Evolutionary conservation across 768 basidiomycete species (phyloP).

Genomic region (Imleria badia): DNA sequence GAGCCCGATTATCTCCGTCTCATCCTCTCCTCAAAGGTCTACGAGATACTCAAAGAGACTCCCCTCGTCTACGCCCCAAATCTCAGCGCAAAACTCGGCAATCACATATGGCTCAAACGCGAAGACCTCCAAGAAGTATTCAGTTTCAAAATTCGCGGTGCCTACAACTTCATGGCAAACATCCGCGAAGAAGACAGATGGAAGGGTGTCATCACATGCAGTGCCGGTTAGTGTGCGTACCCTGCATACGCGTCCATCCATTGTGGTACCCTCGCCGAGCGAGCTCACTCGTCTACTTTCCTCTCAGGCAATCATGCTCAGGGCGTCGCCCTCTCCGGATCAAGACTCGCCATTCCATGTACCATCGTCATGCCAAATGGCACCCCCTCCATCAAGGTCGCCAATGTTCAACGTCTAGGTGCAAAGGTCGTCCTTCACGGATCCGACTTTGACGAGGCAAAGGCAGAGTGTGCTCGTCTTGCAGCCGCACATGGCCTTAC

Average conservation of each 20-base stretch:
- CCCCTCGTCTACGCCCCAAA: slow-evolving; percentile 86
- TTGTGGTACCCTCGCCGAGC: not conserved
- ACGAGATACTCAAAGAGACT: slow-evolving; percentile 86
- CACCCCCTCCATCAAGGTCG: slow-evolving; percentile 95
- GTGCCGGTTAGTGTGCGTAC: slow-evolving; percentile 86
- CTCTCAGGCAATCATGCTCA: slow-evolving; percentile 93
- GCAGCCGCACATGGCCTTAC: slow-evolving; percentile 72
- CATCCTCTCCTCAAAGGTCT: slow-evolving; percentile 87
- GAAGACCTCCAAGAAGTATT: slow-evolving; percentile 98
- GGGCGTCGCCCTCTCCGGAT: slow-evolving; percentile 94
- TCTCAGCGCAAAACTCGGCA: slow-evolving; percentile 84
- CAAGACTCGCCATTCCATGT: slow-evolving; percentile 83
- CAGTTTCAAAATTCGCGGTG: slow-evolving; percentile 98
- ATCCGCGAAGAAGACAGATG: slow-evolving; percentile 86
- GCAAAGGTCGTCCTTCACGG: slow-evolving; percentile 95
- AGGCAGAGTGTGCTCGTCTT: slow-evolving; percentile 88
- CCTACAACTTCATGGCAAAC: slow-evolving; percentile 97
- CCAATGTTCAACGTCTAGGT: slow-evolving; percentile 91
- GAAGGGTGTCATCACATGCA: slow-evolving; percentile 98
- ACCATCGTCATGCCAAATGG: slow-evolving; percentile 99
- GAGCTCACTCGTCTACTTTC: not conserved
- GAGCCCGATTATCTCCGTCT: slow-evolving; percentile 87
- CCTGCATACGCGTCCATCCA: slow-evolving; percentile 17
- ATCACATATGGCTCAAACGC: slow-evolving; percentile 93
- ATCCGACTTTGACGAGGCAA: slow-evolving; percentile 93